Base-by-base conservation (phyloP, 768 basidiomycete genomes). In the Leccinum truebloodii region DNA sequence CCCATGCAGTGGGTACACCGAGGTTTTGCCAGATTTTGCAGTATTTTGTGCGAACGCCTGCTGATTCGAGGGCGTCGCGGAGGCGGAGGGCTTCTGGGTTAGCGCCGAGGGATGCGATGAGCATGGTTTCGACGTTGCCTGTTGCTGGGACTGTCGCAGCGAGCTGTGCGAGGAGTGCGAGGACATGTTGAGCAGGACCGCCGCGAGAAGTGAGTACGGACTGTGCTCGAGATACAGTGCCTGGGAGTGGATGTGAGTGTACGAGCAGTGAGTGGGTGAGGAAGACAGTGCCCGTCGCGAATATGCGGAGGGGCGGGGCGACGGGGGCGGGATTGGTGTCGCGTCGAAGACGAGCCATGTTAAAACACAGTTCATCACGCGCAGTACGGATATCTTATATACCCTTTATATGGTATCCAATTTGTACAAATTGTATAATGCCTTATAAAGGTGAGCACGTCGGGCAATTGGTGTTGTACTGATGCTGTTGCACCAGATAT, bases 21-120 rank as follows among this genome's bases (percentile, higher is more conserved):
- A 84, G 81, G 10, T 83, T 82, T 30, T 85, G 82, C 86, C 87
- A 87, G n/a, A n/a, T n/a, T n/a, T n/a, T n/a, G n/a, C n/a, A n/a
- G n/a, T 85, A 90, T 55, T 82, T 80, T 32, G 88, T 92, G 62
- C 80, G 84, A 0, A 93, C 84, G 12, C 89, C 86, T 58, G 84
- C 85, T 5, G 75, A 74, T 58, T 90, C 86, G 51, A 93, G 80
- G 54, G 91, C 86, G 52, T 79, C 76, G 58, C 88, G 71, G 22
- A 93, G 78, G 70, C 80, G 81, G 48, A 73, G 73, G 2, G 87
- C 92, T n/a, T 59, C 90, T 22, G 85, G 81, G 65, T 85, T 89
- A 3, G 88, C 85, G 4, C 87, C 86, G 4, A 94, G 76, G 35
- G 91, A 84, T 3, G 92, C 91, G 48, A 93, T 81, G 28, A 94